phyloP scores from a whole-genome alignment of 208 protist genomes.

The Acanthamoeba culbertsoni region DNA sequence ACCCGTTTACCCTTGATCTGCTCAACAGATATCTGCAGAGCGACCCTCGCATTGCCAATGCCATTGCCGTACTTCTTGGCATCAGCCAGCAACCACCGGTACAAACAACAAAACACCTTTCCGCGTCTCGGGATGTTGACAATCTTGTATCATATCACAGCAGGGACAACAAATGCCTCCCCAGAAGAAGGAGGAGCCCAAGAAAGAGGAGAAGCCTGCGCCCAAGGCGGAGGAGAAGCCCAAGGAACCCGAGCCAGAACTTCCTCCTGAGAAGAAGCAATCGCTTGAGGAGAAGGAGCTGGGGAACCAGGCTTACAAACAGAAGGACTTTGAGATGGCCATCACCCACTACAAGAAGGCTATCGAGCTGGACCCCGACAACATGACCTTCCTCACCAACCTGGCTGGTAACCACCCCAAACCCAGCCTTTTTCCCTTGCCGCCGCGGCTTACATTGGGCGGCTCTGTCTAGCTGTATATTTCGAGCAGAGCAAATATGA shows the following conservation, averaged over 20 bases:
- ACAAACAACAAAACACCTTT: not conserved
- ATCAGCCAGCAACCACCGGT: conserved; percentile 38
- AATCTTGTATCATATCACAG: too few species aligned
- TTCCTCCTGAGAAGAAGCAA: conserved; percentile 31
- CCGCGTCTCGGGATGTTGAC: not conserved
- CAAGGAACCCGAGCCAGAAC: conserved; percentile 31
- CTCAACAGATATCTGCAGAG: conserved; percentile 51
- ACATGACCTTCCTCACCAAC: conserved; percentile 77
- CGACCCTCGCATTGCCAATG: conserved; percentile 59
- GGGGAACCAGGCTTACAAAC: conserved; percentile 94
- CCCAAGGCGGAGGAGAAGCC: conserved; percentile 49
- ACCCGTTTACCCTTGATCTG: not conserved
- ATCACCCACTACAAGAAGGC: conserved; percentile 78
- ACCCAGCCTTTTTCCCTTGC: not conserved
- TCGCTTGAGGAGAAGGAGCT: conserved; percentile 84
- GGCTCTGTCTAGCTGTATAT: conserved; percentile 85
- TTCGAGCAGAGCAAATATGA: conserved; percentile 94
- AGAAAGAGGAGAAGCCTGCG: not conserved
- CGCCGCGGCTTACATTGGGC: conserved; percentile 75
- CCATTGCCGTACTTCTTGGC: conserved; percentile 57
- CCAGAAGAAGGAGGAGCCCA: conserved; percentile 59
- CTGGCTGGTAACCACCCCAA: conserved; percentile 30
- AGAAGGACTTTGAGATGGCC: conserved; percentile 91
- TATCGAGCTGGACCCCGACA: conserved; percentile 65
- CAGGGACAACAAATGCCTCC: too few species aligned